Base-by-base conservation (phyloP, 2,329 filamentous ascomycete species). In the Dactylonectria macrodidyma region DNA sequence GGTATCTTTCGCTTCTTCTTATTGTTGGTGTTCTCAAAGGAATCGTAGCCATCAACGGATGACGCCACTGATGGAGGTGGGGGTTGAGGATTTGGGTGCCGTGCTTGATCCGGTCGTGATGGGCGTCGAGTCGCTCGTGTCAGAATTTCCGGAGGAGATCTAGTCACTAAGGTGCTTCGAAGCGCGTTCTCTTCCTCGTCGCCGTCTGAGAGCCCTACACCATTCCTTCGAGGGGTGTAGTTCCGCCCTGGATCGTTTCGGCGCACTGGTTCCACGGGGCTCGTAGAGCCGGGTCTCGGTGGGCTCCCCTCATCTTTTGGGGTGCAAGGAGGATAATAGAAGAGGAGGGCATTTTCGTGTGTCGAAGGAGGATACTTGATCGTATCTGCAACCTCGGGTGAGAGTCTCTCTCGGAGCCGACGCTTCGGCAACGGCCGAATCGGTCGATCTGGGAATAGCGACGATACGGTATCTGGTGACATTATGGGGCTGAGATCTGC, bases 1-100 rank as follows among this genome's bases (percentile, higher is more conserved):
- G 96, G 96, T 44, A 99, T 98, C 83, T 99, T 99, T 73, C 96
- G 90, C 82, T 99, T 98, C 85, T 98, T 99, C 83, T 99, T 99
- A 80, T 99, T 99, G 81, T 97, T 98, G 41, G 94, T 97, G 77
- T 98, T 98, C 81, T 99, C 96, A 76, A 98, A 97, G 7, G 94
- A 96, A 80, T 99, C 96, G 80, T 98, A 98, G 14, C 95, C 95
- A 79, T 98, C 95, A 11, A 89, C 84, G 3, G 92, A 92, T 5
- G 91, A 92, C 6, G 89, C 87, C 26, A 91, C 90, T 12, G 93
- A 94, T 50, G 87, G 88, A 56, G 91, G 26, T 30, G 26, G 88
- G 24, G 90, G 88, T 50, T 89, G 86, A 19, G 84, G 81, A 63
- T 85, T 85, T 2, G 80, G 66, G 57, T 85, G 83, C 66, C 84